These are phyloP conservation scores for Coniochaeta pulveracea DNA, from an alignment of 2,329 filamentous ascomycete genomes.

Conservation along the genomic window DNA sequence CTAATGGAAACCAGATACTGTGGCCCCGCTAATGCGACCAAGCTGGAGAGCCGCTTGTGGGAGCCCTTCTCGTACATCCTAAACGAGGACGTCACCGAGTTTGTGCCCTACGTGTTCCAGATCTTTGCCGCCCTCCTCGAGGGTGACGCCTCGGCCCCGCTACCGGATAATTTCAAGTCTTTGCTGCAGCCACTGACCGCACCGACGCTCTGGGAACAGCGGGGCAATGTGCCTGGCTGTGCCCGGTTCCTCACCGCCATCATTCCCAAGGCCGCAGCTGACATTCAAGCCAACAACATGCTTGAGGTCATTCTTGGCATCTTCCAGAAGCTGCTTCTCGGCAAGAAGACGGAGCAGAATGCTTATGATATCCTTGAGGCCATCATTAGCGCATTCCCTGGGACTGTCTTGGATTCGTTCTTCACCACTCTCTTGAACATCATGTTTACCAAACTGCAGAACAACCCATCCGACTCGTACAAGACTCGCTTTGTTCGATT, in stretches of 20 bases:
- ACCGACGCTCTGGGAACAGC: conserved; percentile 79
- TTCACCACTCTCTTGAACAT: conserved; percentile 72
- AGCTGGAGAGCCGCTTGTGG: conserved; percentile 74
- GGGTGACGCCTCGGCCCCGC: conserved; percentile 64
- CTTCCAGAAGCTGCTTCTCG: conserved; percentile 78
- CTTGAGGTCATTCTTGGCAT: conserved; percentile 84
- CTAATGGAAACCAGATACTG: conserved; percentile 59
- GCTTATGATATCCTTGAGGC: conserved; percentile 86
- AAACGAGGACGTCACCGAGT: conserved; percentile 81
- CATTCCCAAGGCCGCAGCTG: conserved; percentile 62
- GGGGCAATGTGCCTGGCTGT: conserved; percentile 86
- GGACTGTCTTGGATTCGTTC: conserved; percentile 58
- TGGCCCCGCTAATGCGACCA: conserved; percentile 51
- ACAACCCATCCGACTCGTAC: conserved; percentile 62
- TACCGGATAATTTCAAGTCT: conserved; percentile 71
- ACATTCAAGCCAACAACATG: conserved; percentile 69
- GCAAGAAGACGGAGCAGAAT: conserved; percentile 74
- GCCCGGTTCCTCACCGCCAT: conserved; percentile 76
- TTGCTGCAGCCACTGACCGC: conserved; percentile 69
- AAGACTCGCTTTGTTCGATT: conserved; percentile 83
- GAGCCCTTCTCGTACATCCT: conserved; percentile 73
- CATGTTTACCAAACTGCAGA: conserved; percentile 67
- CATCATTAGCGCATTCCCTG: conserved; percentile 60
- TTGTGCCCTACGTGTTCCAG: conserved; percentile 94
- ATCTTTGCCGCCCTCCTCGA: conserved; percentile 86